Evolutionary conservation across 345 rosid genomes (phyloP).

Genomic region (Linum lewisii): DNA sequence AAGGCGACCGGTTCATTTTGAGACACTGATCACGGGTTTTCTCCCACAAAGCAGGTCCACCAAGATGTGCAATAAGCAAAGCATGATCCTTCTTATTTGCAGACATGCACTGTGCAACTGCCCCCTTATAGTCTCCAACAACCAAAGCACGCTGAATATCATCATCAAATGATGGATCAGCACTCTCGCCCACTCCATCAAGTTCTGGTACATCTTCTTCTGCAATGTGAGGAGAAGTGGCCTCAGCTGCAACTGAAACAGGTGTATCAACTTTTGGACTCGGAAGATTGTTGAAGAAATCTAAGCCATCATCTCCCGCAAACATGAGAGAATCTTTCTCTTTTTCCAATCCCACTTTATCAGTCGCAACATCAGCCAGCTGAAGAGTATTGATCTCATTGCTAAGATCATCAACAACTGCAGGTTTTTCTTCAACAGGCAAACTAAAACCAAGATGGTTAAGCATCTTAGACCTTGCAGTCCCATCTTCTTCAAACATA

Average conservation of each 20-base stretch:
- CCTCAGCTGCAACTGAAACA: conserved; percentile 33
- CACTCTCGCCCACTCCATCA: conserved; percentile 49
- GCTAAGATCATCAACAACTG: conserved; percentile 32
- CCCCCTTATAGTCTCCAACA: conserved; percentile 91
- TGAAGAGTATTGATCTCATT: conserved; percentile 42
- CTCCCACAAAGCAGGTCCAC: conserved; percentile 86
- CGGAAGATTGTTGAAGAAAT: conserved; percentile 89
- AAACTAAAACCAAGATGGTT: conserved; percentile 83
- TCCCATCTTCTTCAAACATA: conserved; percentile 91
- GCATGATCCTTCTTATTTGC: conserved; percentile 92
- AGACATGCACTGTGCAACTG: conserved; percentile 78
- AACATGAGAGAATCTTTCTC: conserved; percentile 37
- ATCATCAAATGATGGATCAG: conserved; percentile 73
- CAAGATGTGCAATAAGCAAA: conserved; percentile 91
- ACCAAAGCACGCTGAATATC: conserved; percentile 81
- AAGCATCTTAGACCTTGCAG: conserved; percentile 78
- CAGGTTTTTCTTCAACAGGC: conserved; percentile 46
- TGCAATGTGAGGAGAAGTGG: conserved; percentile 15
- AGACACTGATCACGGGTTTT: conserved; percentile 80
- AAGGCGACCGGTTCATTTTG: conserved; percentile 65
- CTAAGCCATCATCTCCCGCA: conserved; percentile 80
- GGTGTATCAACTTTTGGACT: conserved; percentile 86
- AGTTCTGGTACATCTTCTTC: conserved; percentile 38
- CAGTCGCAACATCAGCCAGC: conserved; percentile 41
- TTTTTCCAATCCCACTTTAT: conserved; percentile 32